phyloP scores from a whole-genome alignment of 2,329 filamentous ascomycete genomes.

The Fonsecaea nubica region DNA sequence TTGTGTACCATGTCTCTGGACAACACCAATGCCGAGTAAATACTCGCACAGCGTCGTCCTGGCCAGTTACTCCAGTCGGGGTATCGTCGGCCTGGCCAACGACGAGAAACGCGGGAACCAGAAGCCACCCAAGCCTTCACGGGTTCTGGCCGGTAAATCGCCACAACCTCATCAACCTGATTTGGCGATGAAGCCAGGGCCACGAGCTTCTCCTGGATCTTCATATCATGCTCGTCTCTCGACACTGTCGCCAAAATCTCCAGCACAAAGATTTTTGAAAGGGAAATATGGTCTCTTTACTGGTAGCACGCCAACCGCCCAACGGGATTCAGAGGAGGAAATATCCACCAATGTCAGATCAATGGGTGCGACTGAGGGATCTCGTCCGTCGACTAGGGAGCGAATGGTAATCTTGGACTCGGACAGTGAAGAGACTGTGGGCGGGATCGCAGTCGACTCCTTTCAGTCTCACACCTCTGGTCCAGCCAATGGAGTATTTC shows the following conservation, averaged over 20 bases:
- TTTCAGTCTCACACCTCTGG: background rate
- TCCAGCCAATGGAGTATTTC: background rate
- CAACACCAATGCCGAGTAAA: constrained; percentile 37
- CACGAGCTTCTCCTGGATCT: background rate
- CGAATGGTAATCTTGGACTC: constrained; percentile 11
- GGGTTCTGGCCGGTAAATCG: background rate
- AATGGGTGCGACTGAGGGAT: background rate
- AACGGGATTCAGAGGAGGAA: background rate
- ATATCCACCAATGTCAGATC: background rate
- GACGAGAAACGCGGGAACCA: constrained; percentile 27
- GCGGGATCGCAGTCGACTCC: background rate
- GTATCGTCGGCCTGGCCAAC: constrained; percentile 28
- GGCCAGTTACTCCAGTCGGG: constrained; percentile 35
- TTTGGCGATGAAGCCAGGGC: background rate
- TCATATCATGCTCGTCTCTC: background rate
- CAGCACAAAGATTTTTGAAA: background rate
- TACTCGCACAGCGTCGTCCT: constrained; percentile 40
- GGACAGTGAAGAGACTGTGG: background rate
- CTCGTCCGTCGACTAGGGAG: background rate
- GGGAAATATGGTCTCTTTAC: background rate
- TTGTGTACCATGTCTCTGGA: constrained; percentile 9
- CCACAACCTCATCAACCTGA: constrained; percentile 1
- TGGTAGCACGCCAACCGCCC: background rate
- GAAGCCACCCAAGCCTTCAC: background rate
- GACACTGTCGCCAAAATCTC: background rate